Base-by-base conservation (phyloP, 495 filamentous ascomycete genomes). In the Penicillium antarcticum region DNA sequence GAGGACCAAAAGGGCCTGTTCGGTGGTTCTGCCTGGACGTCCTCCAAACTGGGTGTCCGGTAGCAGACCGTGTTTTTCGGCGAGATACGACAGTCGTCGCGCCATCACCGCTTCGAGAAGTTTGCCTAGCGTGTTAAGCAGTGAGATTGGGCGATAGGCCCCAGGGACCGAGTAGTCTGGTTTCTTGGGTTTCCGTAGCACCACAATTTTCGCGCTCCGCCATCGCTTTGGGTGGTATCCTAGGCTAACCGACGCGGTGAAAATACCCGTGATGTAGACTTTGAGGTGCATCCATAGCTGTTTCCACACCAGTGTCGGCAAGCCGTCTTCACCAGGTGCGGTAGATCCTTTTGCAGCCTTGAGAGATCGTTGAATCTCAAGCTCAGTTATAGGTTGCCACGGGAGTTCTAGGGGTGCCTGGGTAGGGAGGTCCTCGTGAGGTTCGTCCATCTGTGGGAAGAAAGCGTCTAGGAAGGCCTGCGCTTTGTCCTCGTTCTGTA, bases 111-210 rank as follows among this genome's bases (percentile, higher is more conserved):
- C 48, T 24, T 66, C 56, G 0, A 66, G 48, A 0, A 60, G 19
- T 24, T 60, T 66, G 0, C 48, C 52, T 0, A 66, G 37, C 5
- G 53, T 62, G 31, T 60, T 62, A 2, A 69, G 55, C 1, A 67
- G 57, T 17, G 55, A 57, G 19, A 68, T 68, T 12, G 55, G 60
- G 23, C 55, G 59, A 12, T 66, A 66, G 6, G 48, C 51, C n/a
- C 51, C 38, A 2, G 56, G 56, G 0, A 37, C 7, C 24, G 55
- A 41, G 44, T 68, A 68, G 17, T 68, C 59, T 4, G 41, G 26
- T 33, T 68, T 62, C 5, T 56, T 48, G 0, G 63, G 63, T 39
- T 66, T 66, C 32, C 48, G 36, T 12, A 66, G 45, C 0, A 62
- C 63, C 13, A 65, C 52, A 29, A 63, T 68, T 12, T 46, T 32